Percentiles rank a stretch among this genome's conserved stretches.
Evolutionary conservation across 176 grass and related monocot species (phyloP).

Genomic region (Carex pumila): DNA sequence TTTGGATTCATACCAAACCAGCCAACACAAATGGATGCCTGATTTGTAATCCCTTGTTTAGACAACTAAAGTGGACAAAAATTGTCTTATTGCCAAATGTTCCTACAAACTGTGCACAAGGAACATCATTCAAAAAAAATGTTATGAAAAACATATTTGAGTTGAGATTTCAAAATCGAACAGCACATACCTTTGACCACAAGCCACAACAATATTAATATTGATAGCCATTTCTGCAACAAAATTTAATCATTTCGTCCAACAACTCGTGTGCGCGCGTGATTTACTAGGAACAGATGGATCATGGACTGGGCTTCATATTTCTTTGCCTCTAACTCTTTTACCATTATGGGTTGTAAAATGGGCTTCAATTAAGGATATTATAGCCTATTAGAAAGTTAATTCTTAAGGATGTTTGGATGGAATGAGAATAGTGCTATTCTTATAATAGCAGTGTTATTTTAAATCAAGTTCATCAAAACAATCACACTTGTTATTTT

Average conservation of each 20-base stretch:
- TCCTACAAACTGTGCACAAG: background rate
- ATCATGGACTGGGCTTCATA: too few relatives aligned
- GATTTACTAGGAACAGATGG: too few relatives aligned
- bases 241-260: conserved; percentile 20
- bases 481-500: too few relatives aligned
- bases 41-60: background rate
- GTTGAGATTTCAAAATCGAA: background rate
- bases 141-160: background rate
- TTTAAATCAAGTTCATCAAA: too few relatives aligned
- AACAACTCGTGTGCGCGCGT: conserved; percentile 31
- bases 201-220: background rate
- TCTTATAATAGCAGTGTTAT: too few relatives aligned
- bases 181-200: background rate
- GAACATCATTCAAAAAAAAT: background rate
- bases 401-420: too few relatives aligned
- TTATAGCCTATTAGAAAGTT: background rate
- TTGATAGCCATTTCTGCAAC: background rate
- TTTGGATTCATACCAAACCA: background rate
- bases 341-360: background rate
- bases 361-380: background rate
- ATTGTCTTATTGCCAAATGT: background rate
- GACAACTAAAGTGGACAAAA: background rate
- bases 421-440: too few relatives aligned
- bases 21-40: background rate
- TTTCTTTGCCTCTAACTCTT: background rate